Evolutionary conservation across 2,329 filamentous ascomycete genomes (phyloP).

Genomic region (Xylogone sp.): DNA sequence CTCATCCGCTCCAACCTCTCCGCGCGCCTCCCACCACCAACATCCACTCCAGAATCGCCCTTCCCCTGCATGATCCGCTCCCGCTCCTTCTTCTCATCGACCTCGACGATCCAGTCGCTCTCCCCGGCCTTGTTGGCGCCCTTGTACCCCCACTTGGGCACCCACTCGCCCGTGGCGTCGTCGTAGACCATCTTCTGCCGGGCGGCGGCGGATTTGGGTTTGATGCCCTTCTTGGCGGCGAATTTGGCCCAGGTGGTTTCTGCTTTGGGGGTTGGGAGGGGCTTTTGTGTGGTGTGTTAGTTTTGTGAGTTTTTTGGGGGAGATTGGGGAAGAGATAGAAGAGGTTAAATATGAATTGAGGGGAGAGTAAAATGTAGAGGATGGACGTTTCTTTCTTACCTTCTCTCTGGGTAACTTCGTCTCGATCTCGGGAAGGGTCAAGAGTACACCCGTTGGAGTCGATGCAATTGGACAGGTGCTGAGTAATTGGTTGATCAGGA

Average conservation of each 20-base stretch:
- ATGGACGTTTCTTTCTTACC: constrained; percentile 21
- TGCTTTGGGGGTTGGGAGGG: constrained; percentile 74
- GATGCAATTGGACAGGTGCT: constrained; percentile 78
- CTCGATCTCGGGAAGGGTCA: constrained; percentile 67
- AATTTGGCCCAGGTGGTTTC: constrained; percentile 96
- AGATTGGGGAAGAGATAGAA: background rate
- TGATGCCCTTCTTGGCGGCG: constrained; percentile 95
- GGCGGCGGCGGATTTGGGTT: constrained; percentile 77
- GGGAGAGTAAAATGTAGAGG: background rate
- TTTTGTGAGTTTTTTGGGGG: background rate
- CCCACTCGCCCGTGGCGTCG: constrained; percentile 81
- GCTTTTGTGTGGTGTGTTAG: constrained; percentile 31
- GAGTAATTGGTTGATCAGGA: constrained; percentile 90
- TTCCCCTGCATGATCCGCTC: constrained; percentile 38
- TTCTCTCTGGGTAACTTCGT: constrained; percentile 87
- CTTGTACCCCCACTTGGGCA: constrained; percentile 92
- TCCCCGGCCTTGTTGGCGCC: constrained; percentile 82
- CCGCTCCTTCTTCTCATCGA: constrained; percentile 72
- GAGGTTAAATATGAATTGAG: background rate
- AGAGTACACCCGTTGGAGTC: constrained; percentile 66
- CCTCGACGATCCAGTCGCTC: constrained; percentile 86
- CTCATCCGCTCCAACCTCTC: constrained; percentile 66
- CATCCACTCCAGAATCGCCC: constrained; percentile 59
- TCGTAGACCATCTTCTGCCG: constrained; percentile 78
- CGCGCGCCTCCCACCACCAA: constrained; percentile 58